These are phyloP conservation scores for Blastobotrys robertii DNA, from an alignment of 805 yeast genomes.

Conservation along the genomic window DNA sequence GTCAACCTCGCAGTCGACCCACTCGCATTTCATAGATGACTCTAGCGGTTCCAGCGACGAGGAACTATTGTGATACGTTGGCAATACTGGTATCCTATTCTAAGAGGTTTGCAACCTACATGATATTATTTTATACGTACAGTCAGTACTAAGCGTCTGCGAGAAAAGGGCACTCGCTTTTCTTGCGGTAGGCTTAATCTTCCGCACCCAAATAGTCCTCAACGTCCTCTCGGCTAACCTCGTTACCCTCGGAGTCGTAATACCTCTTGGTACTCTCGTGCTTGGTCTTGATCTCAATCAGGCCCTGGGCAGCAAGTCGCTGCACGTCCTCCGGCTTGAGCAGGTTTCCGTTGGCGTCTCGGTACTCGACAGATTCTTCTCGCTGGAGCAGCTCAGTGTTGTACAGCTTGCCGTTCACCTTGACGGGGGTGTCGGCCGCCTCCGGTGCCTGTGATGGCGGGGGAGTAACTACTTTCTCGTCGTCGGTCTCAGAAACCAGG, in stretches of 20 bases:
- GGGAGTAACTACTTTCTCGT: neutral
- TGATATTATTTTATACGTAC: too few species aligned
- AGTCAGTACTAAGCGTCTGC: too few species aligned
- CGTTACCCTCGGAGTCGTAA: slow-evolving; percentile 10
- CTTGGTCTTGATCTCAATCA: slow-evolving; percentile 11
- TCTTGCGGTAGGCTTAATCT: too few species aligned
- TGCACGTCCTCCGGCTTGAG: slow-evolving; percentile 19
- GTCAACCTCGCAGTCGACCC: too few species aligned
- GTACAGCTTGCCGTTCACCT: neutral
- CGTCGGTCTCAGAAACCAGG: slow-evolving; percentile 2
- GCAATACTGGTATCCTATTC: too few species aligned
- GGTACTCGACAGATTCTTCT: slow-evolving; percentile 21
- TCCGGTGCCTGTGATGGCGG: too few species aligned
- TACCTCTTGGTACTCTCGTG: slow-evolving; percentile 3
- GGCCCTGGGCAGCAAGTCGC: slow-evolving; percentile 10
- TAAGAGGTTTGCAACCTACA: too few species aligned
- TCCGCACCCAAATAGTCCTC: too few species aligned
- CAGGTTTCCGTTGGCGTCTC: slow-evolving; percentile 32
- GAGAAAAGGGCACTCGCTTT: too few species aligned
- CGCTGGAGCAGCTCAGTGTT: neutral
- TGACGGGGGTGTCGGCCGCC: neutral
- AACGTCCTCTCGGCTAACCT: neutral
- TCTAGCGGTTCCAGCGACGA: too few species aligned
- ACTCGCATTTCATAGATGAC: too few species aligned
- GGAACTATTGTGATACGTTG: too few species aligned